Base-by-base conservation (phyloP, 2,329 filamentous ascomycete genomes). In the Elsinoe ampelina region DNA sequence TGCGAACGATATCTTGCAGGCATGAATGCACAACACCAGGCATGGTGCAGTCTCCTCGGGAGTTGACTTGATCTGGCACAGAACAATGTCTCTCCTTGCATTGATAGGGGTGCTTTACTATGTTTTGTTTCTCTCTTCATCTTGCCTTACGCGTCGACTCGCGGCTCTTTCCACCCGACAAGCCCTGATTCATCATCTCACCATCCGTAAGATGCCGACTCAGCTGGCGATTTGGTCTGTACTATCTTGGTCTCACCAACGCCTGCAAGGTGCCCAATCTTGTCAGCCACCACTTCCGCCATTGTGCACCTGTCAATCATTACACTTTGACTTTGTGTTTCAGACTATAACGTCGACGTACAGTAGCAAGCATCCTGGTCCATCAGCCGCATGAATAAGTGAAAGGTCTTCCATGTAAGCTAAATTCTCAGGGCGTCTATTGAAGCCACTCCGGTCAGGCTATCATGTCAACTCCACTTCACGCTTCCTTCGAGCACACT, bases 401-500 rank as follows among this genome's bases (percentile, higher is more conserved):
- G 19, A 12, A 22, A n/a, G 17, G 20, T 35, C 43, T 17, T 15
- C 4, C 17, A 17, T 35, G 12, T 48, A 20, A 48, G 43, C 43
- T 48, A 12, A 22, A 19, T 17, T 32, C 3, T 48, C 43, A 48
- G 43, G 43, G 43, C 43, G 43, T 15, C 43, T 48, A 48, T 48
- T 48, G 8, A 20, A 26, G 45, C 45, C 45, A 34, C 15, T 34
- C 20, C 19, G 11, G n/a, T 26, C 20, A 32, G 32, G 19, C 39
- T 32, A 52, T 60, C 54, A 57, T 48, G 61, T 57, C 68, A 67
- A 55, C 72, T 75, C 77, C 59, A 76, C 77, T 60, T 81, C 79
- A 61, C 74, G 75, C 63, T 74, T 78, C 63, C 75, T 78, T 70
- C 71, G 71, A 61, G 74, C 75, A 66, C 90, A 87, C 52, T 75